These are phyloP conservation scores for Globisporangium takayamanum DNA, from an alignment of 352 stramenopile species.

Conservation along the genomic window DNA sequence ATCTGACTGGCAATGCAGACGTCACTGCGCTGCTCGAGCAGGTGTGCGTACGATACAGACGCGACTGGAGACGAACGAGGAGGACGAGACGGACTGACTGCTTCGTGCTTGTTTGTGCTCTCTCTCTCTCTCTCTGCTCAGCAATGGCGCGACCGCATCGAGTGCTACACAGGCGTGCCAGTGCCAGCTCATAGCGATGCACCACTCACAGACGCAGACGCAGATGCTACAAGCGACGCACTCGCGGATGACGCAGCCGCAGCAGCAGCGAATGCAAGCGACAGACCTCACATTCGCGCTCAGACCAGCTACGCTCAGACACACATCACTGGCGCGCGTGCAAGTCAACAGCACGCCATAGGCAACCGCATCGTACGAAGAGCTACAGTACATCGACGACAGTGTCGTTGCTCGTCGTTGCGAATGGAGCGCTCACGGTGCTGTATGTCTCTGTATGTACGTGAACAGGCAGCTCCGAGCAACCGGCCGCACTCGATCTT, in stretches of 20 bases:
- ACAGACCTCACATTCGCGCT: not conserved
- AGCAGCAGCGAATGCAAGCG: not conserved
- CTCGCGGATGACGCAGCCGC: not conserved
- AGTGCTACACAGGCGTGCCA: constrained; percentile 2
- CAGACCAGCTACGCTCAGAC: too few relatives aligned
- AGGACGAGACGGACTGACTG: too few relatives aligned
- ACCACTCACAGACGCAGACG: not conserved
- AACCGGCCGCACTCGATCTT: not conserved
- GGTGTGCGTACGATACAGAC: constrained; percentile 10
- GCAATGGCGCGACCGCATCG: constrained; percentile 6
- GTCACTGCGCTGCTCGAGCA: constrained; percentile 20
- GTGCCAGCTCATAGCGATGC: not conserved
- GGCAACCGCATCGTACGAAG: too few relatives aligned
- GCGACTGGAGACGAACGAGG: too few relatives aligned
- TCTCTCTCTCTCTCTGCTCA: not conserved
- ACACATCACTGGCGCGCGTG: too few relatives aligned
- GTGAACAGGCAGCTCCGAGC: too few relatives aligned
- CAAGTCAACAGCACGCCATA: too few relatives aligned
- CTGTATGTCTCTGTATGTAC: too few relatives aligned
- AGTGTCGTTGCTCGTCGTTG: too few relatives aligned
- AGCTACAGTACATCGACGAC: too few relatives aligned
- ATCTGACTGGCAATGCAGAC: constrained; percentile 11
- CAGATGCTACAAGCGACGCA: not conserved
- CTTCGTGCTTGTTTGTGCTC: not conserved
- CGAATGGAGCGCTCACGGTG: too few relatives aligned